Conservation (phyloP, 106 monocot genomes). For the Vanilla planifolia region DNA sequence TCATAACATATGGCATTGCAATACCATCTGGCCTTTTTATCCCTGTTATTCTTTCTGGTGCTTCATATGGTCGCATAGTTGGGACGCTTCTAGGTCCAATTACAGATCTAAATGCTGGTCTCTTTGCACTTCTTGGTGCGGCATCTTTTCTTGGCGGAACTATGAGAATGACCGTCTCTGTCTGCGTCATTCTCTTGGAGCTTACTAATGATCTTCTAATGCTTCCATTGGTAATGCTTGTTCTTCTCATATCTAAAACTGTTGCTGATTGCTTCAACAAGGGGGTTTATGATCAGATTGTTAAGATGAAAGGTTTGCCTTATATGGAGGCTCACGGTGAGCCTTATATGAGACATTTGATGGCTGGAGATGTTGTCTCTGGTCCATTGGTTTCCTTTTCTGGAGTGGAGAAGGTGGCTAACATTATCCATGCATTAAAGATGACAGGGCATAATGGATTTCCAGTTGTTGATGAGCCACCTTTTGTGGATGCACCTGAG, state of each 20-base stretch:
- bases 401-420: constrained; percentile 74
- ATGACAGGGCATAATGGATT: constrained; percentile 90
- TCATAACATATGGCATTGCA: constrained; percentile 83
- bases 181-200: constrained; percentile 90
- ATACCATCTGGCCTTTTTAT: constrained; percentile 95
- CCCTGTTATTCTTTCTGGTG: constrained; percentile 85
- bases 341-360: constrained; percentile 85
- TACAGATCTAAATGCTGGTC: constrained; percentile 57
- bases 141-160: constrained; percentile 93
- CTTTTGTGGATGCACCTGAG: constrained; percentile 65
- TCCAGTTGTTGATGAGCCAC: constrained; percentile 81
- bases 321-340: constrained; percentile 88
- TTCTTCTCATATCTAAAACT: constrained; percentile 81
- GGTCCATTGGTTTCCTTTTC: constrained; percentile 62
- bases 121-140: constrained; percentile 82
- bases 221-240: constrained; percentile 92
- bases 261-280: constrained; percentile 89
- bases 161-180: constrained; percentile 98
- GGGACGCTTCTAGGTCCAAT: constrained; percentile 46
- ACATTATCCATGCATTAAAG: constrained; percentile 49
- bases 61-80: constrained; percentile 74
- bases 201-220: constrained; percentile 89
- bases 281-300: constrained; percentile 88
- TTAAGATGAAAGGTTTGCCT: constrained; percentile 86
- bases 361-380: constrained; percentile 65